phyloP scores from a whole-genome alignment of 2,329 filamentous ascomycete genomes.

The Pyricularia sp. region DNA sequence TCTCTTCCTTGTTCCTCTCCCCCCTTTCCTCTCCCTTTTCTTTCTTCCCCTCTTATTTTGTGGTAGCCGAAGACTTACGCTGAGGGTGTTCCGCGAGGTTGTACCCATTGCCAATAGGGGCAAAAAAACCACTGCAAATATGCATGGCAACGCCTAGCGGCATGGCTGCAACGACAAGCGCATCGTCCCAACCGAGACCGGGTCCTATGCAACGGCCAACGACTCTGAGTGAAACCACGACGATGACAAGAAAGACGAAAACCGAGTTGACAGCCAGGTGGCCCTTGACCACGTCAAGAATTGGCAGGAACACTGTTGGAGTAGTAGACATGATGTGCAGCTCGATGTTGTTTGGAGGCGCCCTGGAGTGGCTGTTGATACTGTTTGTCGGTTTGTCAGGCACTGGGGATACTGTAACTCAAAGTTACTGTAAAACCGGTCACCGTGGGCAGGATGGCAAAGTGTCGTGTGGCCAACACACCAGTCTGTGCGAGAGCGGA shows the following conservation, averaged over 20 bases:
- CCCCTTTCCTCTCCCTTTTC: too few relatives aligned
- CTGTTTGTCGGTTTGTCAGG: not conserved
- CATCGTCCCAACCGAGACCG: conserved; percentile 23
- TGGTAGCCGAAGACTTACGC: not conserved
- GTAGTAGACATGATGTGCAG: not conserved
- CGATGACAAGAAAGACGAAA: conserved; percentile 19
- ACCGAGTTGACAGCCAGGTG: conserved; percentile 21
- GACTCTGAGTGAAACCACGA: conserved; percentile 18
- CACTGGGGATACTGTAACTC: not conserved
- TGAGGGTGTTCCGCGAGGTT: not conserved
- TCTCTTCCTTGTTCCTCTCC: not conserved
- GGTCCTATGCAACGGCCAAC: conserved; percentile 19
- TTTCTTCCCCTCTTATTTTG: not conserved
- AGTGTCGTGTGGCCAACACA: not conserved
- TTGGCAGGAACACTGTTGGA: conserved; percentile 6
- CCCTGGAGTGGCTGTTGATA: not conserved
- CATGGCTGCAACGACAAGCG: conserved; percentile 14
- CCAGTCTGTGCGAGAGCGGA: not conserved
- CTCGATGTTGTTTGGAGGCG: not conserved
- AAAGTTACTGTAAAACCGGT: not conserved
- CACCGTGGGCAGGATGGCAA: not conserved
- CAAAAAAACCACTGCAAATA: not conserved
- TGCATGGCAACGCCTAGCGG: conserved; percentile 1
- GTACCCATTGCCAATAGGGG: not conserved
- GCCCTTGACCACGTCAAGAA: conserved; percentile 15